Evolutionary conservation across 345 rosid genomes (phyloP).

Genomic region (Eucalyptus sideroxylon): DNA sequence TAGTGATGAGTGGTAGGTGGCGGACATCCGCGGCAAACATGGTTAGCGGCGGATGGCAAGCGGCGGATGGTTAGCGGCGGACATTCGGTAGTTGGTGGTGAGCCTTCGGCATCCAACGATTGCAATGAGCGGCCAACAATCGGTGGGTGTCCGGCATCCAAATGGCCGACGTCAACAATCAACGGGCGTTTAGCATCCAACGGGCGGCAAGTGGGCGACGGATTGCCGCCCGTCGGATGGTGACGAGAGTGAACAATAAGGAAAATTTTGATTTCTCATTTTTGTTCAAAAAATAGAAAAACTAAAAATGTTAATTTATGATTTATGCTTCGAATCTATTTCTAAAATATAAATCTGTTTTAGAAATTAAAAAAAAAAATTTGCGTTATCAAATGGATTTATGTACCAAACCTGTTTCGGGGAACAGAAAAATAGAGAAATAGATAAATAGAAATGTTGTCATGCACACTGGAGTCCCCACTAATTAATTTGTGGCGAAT

Average conservation of each 20-base stretch:
- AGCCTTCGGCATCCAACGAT: no score
- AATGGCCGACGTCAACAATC: fast-evolving
- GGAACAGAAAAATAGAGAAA: fast-evolving
- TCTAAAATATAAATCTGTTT: fast-evolving
- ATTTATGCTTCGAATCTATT: no score
- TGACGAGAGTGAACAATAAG: no score
- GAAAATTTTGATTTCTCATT: no score
- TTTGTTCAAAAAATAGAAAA: no score
- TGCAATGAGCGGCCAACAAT: no score
- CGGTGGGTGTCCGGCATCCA: no score
- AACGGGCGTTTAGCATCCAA: no score
- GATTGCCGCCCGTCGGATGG: fast-evolving
- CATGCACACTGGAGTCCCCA: fast-evolving
- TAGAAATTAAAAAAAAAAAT: no score
- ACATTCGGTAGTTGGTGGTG: fast-evolving
- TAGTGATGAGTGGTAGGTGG: fast-evolving
- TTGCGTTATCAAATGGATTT: fast-evolving
- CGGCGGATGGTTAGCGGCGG: fast-evolving
- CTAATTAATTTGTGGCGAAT: no score
- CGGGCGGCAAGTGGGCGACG: fast-evolving
- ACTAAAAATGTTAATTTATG: fast-evolving
- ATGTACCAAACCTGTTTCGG: fast-evolving
- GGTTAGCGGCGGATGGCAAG: fast-evolving
- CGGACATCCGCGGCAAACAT: fast-evolving
- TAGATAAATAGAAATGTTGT: no score